phyloP scores from a whole-genome alignment of 768 basidiomycete genomes.

The Candolleomyces aberdarensis region DNA sequence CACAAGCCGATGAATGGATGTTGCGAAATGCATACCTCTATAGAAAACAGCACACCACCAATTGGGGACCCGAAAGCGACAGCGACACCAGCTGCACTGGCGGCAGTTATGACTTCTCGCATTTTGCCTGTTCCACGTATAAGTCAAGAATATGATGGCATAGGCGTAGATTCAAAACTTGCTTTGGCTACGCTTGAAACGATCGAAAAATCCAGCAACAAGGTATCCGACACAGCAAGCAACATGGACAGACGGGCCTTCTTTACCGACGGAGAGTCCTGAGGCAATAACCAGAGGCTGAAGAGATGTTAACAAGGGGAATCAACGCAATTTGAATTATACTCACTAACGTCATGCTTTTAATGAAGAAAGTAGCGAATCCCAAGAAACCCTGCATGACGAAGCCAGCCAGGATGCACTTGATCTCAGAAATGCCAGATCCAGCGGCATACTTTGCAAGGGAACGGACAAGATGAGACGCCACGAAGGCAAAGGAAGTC shows the following conservation, averaged over 20 bases:
- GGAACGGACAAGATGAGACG: conserved; percentile 83
- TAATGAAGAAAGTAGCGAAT: conserved; percentile 87
- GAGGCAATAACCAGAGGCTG: conserved; percentile 97
- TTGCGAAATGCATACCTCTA: conserved; percentile 59
- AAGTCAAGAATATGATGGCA: neutral
- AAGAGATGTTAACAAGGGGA: neutral
- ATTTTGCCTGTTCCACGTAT: conserved; percentile 52
- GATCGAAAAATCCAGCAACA: conserved; percentile 79
- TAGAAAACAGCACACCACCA: conserved; percentile 95
- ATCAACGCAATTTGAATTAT: no score
- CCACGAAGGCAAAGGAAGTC: conserved; percentile 80
- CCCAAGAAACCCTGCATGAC: conserved; percentile 95
- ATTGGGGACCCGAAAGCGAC: conserved; percentile 99
- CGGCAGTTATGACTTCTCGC: conserved; percentile 91
- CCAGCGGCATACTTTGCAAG: conserved; percentile 96
- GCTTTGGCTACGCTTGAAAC: conserved; percentile 89
- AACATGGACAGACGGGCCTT: conserved; percentile 97
- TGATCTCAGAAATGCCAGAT: conserved; percentile 98
- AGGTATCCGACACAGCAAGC: conserved; percentile 92
- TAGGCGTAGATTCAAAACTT: conserved; percentile 19
- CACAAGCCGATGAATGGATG: neutral
- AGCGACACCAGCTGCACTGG: conserved; percentile 96
- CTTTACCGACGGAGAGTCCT: conserved; percentile 95
- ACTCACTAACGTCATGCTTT: conserved; percentile 88
- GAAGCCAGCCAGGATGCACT: conserved; percentile 96